Conservation (phyloP, 331 rosid species). For the Rhamnella rubrinervis region DNA sequence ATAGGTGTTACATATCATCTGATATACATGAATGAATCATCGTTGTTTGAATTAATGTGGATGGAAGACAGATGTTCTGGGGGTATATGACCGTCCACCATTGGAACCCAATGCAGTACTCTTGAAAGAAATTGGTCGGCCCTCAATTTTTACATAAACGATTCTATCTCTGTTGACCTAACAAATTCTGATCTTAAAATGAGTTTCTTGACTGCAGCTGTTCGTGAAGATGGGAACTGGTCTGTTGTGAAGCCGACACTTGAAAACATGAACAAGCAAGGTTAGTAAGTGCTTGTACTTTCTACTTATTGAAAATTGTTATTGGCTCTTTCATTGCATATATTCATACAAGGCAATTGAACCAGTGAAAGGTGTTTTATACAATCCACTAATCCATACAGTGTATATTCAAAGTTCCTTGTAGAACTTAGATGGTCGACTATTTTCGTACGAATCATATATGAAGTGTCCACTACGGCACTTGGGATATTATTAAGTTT, state of each 20-base stretch:
- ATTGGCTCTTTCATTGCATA: not conserved
- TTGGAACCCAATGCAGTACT: conserved; percentile 67
- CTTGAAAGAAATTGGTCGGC: conserved; percentile 75
- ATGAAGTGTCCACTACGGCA: too few relatives aligned
- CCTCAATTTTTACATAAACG: conserved; percentile 4
- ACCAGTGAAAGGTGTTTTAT: too few relatives aligned
- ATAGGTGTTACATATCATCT: not conserved
- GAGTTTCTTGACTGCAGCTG: conserved; percentile 44
- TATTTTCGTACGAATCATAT: too few relatives aligned
- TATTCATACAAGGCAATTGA: too few relatives aligned
- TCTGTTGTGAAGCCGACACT: conserved; percentile 66
- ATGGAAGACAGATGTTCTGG: conserved; percentile 81
- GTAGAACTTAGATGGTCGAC: too few relatives aligned
- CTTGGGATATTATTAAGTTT: too few relatives aligned
- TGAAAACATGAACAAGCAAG: conserved; percentile 46
- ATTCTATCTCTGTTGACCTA: not conserved
- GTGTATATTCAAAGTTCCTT: too few relatives aligned
- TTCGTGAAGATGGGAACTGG: conserved; percentile 76
- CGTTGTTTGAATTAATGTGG: conserved; percentile 33
- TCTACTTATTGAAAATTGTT: not conserved
- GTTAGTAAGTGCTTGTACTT: not conserved
- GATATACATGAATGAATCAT: not conserved
- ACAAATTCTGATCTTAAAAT: not conserved
- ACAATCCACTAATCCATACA: too few relatives aligned
- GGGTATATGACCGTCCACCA: conserved; percentile 91